Base-by-base conservation (phyloP, 108 stramenopile species). In the Discostella pseudostelligera region DNA sequence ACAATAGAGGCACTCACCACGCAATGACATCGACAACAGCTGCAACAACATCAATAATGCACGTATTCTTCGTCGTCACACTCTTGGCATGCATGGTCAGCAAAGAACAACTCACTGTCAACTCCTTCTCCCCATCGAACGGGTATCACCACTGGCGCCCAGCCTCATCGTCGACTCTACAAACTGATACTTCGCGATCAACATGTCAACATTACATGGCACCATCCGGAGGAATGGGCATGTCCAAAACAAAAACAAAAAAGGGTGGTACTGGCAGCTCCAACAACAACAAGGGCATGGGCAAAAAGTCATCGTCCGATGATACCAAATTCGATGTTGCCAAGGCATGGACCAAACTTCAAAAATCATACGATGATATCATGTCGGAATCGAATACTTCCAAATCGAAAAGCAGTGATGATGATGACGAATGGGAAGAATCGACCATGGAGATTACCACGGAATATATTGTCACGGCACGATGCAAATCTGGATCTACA, bases 281-380 rank as follows among this genome's bases (percentile, higher is more conserved):
- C 19, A 69, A 66, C 20, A 69, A 42, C 53, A 51, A 48, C 35
- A 76, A 72, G 43, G 61, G 60, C 40, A 60, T 61, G 71, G 59
- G 57, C 7, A 73, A 65, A 29, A 67, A 59, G 53, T 55, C 76
- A 11, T n/a, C 22, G 24, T 19, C 74, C 19, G 20, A 22, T 3
- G 14, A 44, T 22, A 17, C 17, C 26, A 54, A 54, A 6, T 92
- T 78, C 62, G 86, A 92, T 67, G 84, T 82, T 4, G 67, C 67
- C 60, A 83, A 84, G 20, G 70, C 87, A 10, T 43, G 87, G 24
- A 54, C 83, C 20, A 80, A 84, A 48, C 51, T 76, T 39, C 86
- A 87, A 62, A 87, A 89, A 44, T 72, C 72, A 9, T 92, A 89
- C 59, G 87, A 87, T 29, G 82, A 84, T 55, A 24, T 89, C 16